Percentiles rank a stretch among this genome's conserved stretches.
These are phyloP conservation scores for Lactarius tabidus DNA, from an alignment of 768 basidiomycete species.

Conservation along the genomic window DNA sequence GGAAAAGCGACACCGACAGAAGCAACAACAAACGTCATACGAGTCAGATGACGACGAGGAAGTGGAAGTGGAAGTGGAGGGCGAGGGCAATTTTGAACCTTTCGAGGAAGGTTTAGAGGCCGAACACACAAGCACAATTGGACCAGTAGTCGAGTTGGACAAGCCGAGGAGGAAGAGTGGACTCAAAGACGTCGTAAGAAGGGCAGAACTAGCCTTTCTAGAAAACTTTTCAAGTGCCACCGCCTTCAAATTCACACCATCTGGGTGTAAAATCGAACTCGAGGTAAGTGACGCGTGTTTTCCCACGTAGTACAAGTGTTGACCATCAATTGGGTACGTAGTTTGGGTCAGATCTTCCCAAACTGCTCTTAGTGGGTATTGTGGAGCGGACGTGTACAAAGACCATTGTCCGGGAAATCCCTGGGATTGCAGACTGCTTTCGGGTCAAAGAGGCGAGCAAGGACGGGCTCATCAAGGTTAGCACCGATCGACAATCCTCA, in stretches of 20 bases:
- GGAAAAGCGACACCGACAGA: slow-evolving; percentile 67
- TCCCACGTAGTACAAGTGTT: neutral
- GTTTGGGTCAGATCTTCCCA: slow-evolving; percentile 87
- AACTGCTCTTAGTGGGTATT: slow-evolving; percentile 89
- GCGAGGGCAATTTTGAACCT: slow-evolving; percentile 46
- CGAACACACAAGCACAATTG: slow-evolving; percentile 44
- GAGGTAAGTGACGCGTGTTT: slow-evolving; percentile 51
- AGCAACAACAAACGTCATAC: slow-evolving; percentile 71
- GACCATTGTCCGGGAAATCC: slow-evolving; percentile 86
- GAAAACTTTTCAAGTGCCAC: slow-evolving; percentile 60
- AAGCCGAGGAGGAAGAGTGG: slow-evolving; percentile 31
- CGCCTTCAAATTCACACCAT: slow-evolving; percentile 64
- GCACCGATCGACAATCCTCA: slow-evolving; percentile 17
- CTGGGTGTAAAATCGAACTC: slow-evolving; percentile 72
- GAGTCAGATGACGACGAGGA: slow-evolving; percentile 65
- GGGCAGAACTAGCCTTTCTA: slow-evolving; percentile 50
- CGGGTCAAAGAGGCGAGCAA: slow-evolving; percentile 57
- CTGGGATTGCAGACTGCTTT: slow-evolving; percentile 86
- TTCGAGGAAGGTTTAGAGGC: slow-evolving; percentile 61
- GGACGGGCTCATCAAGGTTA: slow-evolving; percentile 50
- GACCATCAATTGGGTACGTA: slow-evolving; percentile 33
- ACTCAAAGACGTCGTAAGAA: slow-evolving; percentile 41
- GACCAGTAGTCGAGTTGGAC: slow-evolving; percentile 33
- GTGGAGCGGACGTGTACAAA: slow-evolving; percentile 82
- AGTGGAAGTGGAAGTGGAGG: slow-evolving; percentile 54